phyloP scores from a whole-genome alignment of 1,139 yeast genomes.

The Saccharomyces hybrid region DNA sequence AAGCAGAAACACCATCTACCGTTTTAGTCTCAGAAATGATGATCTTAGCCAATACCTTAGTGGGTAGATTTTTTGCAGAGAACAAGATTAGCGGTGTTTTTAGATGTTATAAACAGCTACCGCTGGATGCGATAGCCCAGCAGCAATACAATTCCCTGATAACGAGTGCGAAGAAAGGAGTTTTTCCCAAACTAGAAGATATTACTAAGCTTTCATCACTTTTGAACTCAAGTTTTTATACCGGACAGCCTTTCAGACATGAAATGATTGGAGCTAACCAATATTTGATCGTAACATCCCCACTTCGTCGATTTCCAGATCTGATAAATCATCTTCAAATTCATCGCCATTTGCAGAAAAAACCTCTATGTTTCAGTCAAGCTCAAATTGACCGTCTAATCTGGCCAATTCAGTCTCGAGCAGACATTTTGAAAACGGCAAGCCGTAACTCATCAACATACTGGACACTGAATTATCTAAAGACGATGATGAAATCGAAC shows the following conservation, averaged over 20 bases:
- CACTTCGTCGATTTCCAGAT: slow-evolving; percentile 78
- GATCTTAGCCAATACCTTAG: slow-evolving; percentile 64
- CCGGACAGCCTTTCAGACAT: slow-evolving; percentile 38
- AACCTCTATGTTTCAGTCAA: slow-evolving; percentile 18
- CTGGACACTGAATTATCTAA: slow-evolving; percentile 37
- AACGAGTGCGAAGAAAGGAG: slow-evolving; percentile 18
- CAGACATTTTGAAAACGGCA: slow-evolving; percentile 30
- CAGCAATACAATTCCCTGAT: slow-evolving; percentile 27
- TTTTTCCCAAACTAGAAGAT: slow-evolving; percentile 29
- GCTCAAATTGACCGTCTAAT: slow-evolving; percentile 23
- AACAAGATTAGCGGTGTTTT: slow-evolving; percentile 52
- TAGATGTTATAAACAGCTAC: slow-evolving; percentile 40
- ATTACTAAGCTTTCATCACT: slow-evolving; percentile 34
- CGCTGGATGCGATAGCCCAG: slow-evolving; percentile 24
- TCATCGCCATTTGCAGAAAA: slow-evolving; percentile 35
- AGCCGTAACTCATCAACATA: slow-evolving; percentile 33
- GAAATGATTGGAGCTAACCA: slow-evolving; percentile 53
- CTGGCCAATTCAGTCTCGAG: slow-evolving; percentile 32
- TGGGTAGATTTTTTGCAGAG: slow-evolving; percentile 44
- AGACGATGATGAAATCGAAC: slow-evolving; percentile 16
- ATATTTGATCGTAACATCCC: slow-evolving; percentile 81
- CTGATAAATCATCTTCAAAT: slow-evolving; percentile 70
- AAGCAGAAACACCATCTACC: slow-evolving; percentile 36
- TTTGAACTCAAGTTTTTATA: slow-evolving; percentile 37
- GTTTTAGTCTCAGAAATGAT: slow-evolving; percentile 70